Base-by-base conservation (phyloP, 306 rosid genomes). In the Quercus engelmannii region DNA sequence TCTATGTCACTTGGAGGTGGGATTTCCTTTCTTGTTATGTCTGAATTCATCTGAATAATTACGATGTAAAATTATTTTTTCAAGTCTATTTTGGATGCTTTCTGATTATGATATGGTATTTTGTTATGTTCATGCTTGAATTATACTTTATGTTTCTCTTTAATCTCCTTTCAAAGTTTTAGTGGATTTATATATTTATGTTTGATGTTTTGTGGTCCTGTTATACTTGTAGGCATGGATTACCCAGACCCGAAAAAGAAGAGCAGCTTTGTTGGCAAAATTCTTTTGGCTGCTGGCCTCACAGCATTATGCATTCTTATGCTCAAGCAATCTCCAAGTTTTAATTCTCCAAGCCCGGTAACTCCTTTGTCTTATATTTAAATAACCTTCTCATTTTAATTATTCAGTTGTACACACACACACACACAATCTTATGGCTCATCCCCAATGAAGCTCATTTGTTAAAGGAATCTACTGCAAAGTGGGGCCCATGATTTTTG, bases 1-100 rank as follows among this genome's bases (percentile, higher is more conserved):
- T 56, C 99, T 76, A 73, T 90, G 88, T 83, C 98, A 64, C 76
- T 95, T 61, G 99, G 99, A 75, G 99, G 99, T 93, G 85, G 74
- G 89, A 28, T 79, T 87, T 65, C 74, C 23, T 28, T 63, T 41
- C 46, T 41, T 41, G 46, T 41, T 64, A 15, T 35, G 6, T n/a
- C 73, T 12, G 18, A 7, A 19, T 67, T 18, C 23, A 33, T 21
- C 19, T 67, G 51, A 18, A 33, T 19, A 46, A 19, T 33, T 33
- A 18, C 52, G 14, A n/a, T 46, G 41, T 55, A 70, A 68, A 58
- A 55, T 28, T 1, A 17, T 33, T 57, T 75, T 43, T 41, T 51
- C 21, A 52, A 62, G 54, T 20, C 61, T 64, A 57, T 14, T 33
- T 52, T 33, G 52, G 72, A 19, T 63, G 12, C 54, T 68, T 35